These are phyloP conservation scores for Chaetoscypha palmicola DNA, from an alignment of 2,329 filamentous ascomycete genomes.

Conservation along the genomic window DNA sequence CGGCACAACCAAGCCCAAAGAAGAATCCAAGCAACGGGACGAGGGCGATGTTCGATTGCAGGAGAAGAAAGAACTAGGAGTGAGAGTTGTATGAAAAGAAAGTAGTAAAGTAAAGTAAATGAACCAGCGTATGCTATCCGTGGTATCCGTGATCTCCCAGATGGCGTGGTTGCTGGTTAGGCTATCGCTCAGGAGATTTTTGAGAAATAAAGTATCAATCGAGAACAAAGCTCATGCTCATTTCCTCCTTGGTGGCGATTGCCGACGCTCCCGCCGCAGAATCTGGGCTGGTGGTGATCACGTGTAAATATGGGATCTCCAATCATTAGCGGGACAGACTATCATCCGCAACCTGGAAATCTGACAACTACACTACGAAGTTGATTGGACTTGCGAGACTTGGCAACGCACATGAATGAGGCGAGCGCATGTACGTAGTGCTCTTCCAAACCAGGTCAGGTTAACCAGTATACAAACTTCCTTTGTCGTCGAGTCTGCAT, in stretches of 20 bases:
- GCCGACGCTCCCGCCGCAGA: too few species aligned
- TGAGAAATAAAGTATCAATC: neutral
- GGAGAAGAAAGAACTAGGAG: neutral
- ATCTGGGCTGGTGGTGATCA: too few species aligned
- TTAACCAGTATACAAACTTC: too few species aligned
- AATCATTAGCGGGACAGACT: too few species aligned
- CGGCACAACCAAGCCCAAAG: neutral
- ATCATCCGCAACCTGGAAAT: too few species aligned
- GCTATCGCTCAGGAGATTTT: conserved; percentile 10
- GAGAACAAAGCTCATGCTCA: neutral
- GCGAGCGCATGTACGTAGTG: too few species aligned
- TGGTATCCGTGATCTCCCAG: neutral
- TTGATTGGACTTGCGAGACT: too few species aligned
- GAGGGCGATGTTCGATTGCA: neutral
- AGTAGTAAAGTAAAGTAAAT: neutral
- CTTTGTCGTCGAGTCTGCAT: too few species aligned
- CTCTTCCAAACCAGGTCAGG: too few species aligned
- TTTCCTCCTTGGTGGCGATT: neutral
- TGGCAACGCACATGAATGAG: too few species aligned
- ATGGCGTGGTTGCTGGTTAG: conserved; percentile 4
- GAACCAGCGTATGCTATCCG: neutral
- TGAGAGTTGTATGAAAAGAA: neutral
- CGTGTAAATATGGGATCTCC: too few species aligned
- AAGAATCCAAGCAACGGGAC: neutral
- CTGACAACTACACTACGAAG: too few species aligned